These are phyloP conservation scores for Tilletia caries DNA, from an alignment of 1,284 basidiomycete species.

Conservation along the genomic window DNA sequence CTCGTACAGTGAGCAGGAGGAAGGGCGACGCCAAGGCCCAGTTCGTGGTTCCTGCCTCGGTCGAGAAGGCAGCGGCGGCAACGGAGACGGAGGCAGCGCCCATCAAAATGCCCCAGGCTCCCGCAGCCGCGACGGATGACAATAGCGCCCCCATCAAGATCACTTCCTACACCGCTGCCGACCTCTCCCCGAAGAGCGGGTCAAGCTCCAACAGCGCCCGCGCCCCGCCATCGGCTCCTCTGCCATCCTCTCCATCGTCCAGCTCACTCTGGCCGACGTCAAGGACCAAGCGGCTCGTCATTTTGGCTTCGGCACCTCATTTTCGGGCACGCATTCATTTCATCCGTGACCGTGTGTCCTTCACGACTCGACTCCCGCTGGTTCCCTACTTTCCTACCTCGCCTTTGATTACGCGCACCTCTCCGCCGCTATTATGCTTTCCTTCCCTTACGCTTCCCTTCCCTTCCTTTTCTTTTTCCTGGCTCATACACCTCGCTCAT, in stretches of 20 bases:
- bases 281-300: slow-evolving; percentile 34
- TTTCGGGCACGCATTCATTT: no score
- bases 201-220: slow-evolving; percentile 75
- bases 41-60: slow-evolving; percentile 58
- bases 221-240: slow-evolving; percentile 85
- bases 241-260: slow-evolving; percentile 91
- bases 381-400: no score
- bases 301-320: no score
- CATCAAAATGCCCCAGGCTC: not conserved
- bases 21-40: slow-evolving; percentile 91
- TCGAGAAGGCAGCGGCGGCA: slow-evolving; percentile 20
- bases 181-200: slow-evolving; percentile 63
- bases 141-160: slow-evolving; percentile 58
- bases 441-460: no score
- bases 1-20: slow-evolving; percentile 79
- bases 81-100: slow-evolving; percentile 17
- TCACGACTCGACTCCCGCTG: no score
- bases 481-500: no score
- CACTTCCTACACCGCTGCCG: slow-evolving; percentile 36
- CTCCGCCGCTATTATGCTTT: no score
- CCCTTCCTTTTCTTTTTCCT: no score
- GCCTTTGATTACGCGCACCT: no score
- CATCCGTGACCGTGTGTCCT: no score
- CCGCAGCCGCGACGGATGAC: slow-evolving; percentile 41
- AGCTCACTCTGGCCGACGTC: slow-evolving; percentile 88